Evolutionary conservation across 1,139 yeast species (phyloP), one percentile per base, ranked within the genome.

Genomic region (Pichia sp.): DNA sequence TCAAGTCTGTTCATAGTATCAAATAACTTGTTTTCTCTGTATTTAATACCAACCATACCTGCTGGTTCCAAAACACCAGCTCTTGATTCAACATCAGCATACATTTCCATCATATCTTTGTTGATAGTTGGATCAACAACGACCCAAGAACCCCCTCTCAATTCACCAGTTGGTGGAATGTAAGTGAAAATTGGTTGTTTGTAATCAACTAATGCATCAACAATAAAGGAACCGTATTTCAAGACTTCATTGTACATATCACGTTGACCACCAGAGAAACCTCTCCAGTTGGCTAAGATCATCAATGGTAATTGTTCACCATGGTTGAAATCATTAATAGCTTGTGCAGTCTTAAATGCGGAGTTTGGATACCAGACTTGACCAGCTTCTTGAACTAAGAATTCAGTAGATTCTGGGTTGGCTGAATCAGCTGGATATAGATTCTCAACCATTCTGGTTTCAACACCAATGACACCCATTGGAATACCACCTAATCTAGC

Each of bases 61-160:
- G 90, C 97, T 44, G 98, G 97, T 70, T 92, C 98, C 64, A 94
- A 73, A 50, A 94, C 96, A 79, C 98, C 97, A 39, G 92, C 98
- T 66, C 98, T 80, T n/a, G 97, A 77, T 48, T 92, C 94, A 42
- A 79, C 82, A 67, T 94, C 98, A 27, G 97, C 97, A 61, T 90
- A 92, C 97, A 92, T 92, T 72, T 92, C 98, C 97, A 92, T 94
- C 86, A 86, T 86, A 53, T 90, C 97, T 44, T 84, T 68, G 66
- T 94, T 92, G 70, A 94, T 92, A 47, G 97, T 86, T 55, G 98
- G 97, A 68, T 92, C 98, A 64, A 92, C 96, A 55, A 92, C 98
- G 48, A 94, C 98, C 98, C 98, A 92, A 32, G 98, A 92, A 65
- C 98, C 98, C 73, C 98, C 98, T 77, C 98, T 86, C 58, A 94